Conservation (phyloP, 345 rosid species). For the Heritiera fomes region DNA sequence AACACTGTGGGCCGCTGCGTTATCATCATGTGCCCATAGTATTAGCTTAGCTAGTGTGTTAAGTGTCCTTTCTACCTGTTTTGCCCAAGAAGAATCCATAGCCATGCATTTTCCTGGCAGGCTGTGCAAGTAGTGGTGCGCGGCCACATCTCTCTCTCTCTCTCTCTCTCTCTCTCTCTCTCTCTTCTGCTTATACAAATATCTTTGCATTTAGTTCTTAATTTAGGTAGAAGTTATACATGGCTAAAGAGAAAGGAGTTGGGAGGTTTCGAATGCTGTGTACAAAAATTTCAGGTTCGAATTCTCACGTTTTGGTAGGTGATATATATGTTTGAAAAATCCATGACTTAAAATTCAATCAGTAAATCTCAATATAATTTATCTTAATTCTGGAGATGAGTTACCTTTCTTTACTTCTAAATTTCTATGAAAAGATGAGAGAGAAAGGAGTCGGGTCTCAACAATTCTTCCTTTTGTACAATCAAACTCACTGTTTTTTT, state of each 20-base stretch:
- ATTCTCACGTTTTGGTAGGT: no score
- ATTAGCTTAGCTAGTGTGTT: background rate
- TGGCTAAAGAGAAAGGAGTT: background rate
- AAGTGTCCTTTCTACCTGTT: no score
- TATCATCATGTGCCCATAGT: background rate
- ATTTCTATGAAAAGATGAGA: no score
- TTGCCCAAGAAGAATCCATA: background rate
- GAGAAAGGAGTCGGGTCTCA: background rate
- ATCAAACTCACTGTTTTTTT: no score
- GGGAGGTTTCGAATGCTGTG: background rate
- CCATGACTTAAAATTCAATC: no score
- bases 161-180: background rate
- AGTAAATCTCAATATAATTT: no score
- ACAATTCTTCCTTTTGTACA: no score
- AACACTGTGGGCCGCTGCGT: background rate
- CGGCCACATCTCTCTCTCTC: background rate
- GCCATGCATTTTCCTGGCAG: slow-evolving; percentile 11
- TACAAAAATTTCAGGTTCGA: no score
- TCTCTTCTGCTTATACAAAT: background rate
- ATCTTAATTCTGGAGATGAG: no score
- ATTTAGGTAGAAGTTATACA: background rate
- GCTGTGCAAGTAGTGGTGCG: background rate
- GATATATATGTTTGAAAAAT: no score
- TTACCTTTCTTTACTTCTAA: no score
- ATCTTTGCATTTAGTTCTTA: background rate